A percentile compares a stretch with the other conserved stretches of the same genome.
Evolutionary conservation across 768 basidiomycete species (phyloP).

Genomic region (Mycena rebaudengoi): DNA sequence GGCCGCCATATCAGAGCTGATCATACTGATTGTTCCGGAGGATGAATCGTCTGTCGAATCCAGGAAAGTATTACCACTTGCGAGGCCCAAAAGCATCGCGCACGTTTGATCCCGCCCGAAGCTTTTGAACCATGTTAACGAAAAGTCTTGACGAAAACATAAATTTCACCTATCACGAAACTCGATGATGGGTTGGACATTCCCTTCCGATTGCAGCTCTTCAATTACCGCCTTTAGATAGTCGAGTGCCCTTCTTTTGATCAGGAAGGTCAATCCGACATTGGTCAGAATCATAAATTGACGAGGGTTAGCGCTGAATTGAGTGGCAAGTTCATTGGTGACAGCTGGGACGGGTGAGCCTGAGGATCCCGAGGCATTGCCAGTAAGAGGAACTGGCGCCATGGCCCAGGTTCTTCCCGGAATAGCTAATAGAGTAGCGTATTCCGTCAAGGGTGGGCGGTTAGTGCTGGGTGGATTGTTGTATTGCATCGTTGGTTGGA

Average conservation of each 20-base stretch:
- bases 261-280: conserved; percentile 82
- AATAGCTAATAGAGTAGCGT: conserved; percentile 79
- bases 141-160: background rate
- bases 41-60: conserved; percentile 61
- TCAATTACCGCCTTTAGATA: conserved; percentile 85
- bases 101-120: conserved; percentile 94
- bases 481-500: conserved; percentile 52
- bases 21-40: conserved; percentile 55
- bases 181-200: conserved; percentile 79
- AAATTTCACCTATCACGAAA: conserved; percentile 79
- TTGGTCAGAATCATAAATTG: conserved; percentile 92
- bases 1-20: conserved; percentile 68
- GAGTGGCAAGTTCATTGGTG: conserved; percentile 83
- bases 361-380: conserved; percentile 37
- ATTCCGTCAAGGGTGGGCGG: conserved; percentile 76
- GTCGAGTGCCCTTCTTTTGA: conserved; percentile 86
- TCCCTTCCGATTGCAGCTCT: conserved; percentile 79
- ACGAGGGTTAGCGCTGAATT: conserved; percentile 76
- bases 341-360: conserved; percentile 60
- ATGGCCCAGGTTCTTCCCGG: conserved; percentile 89
- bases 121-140: conserved; percentile 47
- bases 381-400: conserved; percentile 57
- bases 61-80: conserved; percentile 84
- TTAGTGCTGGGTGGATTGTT: conserved; percentile 42
- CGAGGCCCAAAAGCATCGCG: conserved; percentile 89